These are phyloP conservation scores for Stenocarpella maydis DNA, from an alignment of 2,329 filamentous ascomycete species.

Conservation along the genomic window DNA sequence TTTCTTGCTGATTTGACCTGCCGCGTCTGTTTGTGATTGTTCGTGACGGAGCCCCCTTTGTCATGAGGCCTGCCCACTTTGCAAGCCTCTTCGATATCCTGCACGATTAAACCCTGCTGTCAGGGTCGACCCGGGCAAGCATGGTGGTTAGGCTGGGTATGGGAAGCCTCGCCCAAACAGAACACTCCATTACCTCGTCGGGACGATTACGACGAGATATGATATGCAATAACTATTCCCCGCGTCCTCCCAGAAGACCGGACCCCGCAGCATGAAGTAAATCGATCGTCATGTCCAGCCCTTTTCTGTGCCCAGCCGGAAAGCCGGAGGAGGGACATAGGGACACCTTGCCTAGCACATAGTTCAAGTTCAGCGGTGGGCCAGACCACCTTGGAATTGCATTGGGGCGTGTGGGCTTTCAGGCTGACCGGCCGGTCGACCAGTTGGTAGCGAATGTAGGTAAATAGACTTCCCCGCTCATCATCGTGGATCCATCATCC, in stretches of 20 bases:
- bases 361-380: no score
- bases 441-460: background rate
- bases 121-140: background rate
- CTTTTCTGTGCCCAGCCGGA: background rate
- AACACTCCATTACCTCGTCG: conserved; percentile 7
- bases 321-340: no score
- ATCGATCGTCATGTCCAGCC: background rate
- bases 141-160: background rate
- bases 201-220: conserved; percentile 14
- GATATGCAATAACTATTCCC: conserved; percentile 28
- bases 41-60: conserved; percentile 17
- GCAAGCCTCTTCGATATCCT: conserved; percentile 2
- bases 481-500: no score
- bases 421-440: no score
- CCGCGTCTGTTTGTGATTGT: conserved; percentile 29
- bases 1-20: conserved; percentile 29
- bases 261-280: background rate
- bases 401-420: no score
- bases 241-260: background rate
- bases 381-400: no score
- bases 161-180: conserved; percentile 14
- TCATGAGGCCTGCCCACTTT: conserved; percentile 5
- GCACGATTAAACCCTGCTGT: background rate
- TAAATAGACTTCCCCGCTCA: no score
- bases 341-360: no score